Conservation (phyloP, 306 rosid species). For the Lablab purpureus region DNA sequence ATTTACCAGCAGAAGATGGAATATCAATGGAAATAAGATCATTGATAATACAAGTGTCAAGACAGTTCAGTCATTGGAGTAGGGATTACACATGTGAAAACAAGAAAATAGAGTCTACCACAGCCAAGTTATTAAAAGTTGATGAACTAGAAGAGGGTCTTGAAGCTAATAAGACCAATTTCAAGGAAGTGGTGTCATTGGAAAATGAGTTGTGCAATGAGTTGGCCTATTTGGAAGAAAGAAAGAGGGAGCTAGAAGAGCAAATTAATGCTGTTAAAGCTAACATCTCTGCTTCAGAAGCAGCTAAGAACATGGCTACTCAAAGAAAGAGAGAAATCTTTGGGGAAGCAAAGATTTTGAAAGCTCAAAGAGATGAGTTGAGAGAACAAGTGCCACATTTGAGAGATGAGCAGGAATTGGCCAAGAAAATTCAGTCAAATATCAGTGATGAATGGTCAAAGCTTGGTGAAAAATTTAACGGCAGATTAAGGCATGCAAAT, state of each 20-base stretch:
- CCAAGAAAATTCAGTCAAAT: conserved; percentile 27
- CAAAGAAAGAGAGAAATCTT: conserved; percentile 36
- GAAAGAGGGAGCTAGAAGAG: conserved; percentile 45
- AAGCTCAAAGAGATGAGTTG: conserved; percentile 45
- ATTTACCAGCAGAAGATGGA: conserved; percentile 38
- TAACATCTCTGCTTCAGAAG: conserved; percentile 28
- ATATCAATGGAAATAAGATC: conserved; percentile 40
- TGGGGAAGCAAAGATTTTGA: conserved; percentile 36
- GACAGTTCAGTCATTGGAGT: conserved; percentile 40
- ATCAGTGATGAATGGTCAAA: conserved; percentile 43
- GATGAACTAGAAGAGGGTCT: conserved; percentile 39
- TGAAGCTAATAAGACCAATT: conserved; percentile 39
- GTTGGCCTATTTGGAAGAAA: conserved; percentile 39
- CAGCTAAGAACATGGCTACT: conserved; percentile 15
- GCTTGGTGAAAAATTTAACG: conserved; percentile 37
- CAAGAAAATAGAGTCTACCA: conserved; percentile 23
- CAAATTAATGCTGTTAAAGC: conserved; percentile 37
- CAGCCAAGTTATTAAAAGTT: conserved; percentile 25
- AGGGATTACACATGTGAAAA: conserved; percentile 33
- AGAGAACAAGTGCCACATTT: conserved; percentile 25
- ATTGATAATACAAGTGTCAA: conserved; percentile 35
- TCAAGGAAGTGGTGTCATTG: conserved; percentile 23
- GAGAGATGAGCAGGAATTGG: conserved; percentile 41
- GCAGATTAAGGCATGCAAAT: neutral
- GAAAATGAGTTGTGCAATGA: conserved; percentile 43